Percentiles rank a stretch among this genome's conserved stretches.
Evolutionary conservation across 2,329 filamentous ascomycete genomes (phyloP).

Genomic region (Chaetomium olivaceum): DNA sequence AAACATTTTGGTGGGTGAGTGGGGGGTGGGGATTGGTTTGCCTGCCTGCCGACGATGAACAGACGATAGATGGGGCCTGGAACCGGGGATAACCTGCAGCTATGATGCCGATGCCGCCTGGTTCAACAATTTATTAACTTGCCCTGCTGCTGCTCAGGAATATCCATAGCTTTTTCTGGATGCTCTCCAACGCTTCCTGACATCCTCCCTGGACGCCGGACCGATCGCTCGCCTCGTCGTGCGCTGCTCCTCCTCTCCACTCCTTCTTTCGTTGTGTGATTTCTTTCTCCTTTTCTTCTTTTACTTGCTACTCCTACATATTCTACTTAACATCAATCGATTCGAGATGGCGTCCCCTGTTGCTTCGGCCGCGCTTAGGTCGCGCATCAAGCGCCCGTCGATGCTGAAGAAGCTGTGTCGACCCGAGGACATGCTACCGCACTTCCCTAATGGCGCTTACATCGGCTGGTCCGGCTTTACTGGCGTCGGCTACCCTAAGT

Average conservation of each 20-base stretch:
- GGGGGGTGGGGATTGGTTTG: not conserved
- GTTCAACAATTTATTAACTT: conserved; percentile 20
- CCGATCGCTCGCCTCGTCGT: not conserved
- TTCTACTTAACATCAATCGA: too few species aligned
- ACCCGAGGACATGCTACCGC: conserved; percentile 74
- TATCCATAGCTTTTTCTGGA: not conserved
- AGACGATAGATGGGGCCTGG: conserved; percentile 9
- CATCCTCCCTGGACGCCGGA: not conserved
- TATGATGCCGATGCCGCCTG: conserved; percentile 12
- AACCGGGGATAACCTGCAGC: conserved; percentile 13
- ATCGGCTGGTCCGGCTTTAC: conserved; percentile 92
- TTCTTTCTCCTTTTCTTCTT: not conserved
- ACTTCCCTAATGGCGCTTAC: conserved; percentile 83
- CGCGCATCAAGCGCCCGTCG: conserved; percentile 72
- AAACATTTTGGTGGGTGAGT: conserved; percentile 1
- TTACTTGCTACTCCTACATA: not conserved
- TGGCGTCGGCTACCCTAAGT: conserved; percentile 87
- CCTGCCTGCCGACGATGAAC: conserved; percentile 1
- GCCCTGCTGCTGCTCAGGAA: not conserved
- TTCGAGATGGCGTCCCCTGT: conserved; percentile 50
- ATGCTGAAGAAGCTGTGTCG: conserved; percentile 78
- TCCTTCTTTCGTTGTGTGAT: not conserved
- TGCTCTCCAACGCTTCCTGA: conserved; percentile 3
- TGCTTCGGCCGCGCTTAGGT: conserved; percentile 73
- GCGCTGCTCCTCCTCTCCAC: not conserved